Percentiles rank a stretch among this genome's conserved stretches.
Conservation (phyloP, 306 rosid species). For the Prunus salicina region DNA sequence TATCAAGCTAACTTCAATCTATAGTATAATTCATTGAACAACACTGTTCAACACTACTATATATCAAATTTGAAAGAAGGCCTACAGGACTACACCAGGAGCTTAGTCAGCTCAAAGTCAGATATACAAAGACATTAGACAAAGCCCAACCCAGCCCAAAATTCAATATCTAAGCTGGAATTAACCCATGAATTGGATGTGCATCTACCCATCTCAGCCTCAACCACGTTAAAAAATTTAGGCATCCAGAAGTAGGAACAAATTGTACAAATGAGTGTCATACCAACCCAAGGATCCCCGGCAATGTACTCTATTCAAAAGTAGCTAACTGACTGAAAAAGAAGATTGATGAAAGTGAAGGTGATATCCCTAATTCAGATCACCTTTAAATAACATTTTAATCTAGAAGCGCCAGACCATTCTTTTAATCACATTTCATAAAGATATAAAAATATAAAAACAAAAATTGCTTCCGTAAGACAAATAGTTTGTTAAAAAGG, state of each 20-base stretch:
- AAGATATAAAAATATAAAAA: background rate
- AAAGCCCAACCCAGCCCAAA: background rate
- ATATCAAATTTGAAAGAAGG: background rate
- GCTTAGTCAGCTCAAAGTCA: background rate
- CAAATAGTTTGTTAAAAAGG: background rate
- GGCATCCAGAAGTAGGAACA: background rate
- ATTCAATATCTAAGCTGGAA: background rate
- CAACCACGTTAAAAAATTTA: background rate
- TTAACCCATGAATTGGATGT: background rate
- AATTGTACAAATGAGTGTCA: background rate
- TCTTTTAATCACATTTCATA: background rate
- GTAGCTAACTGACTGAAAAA: background rate
- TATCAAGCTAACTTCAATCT: background rate
- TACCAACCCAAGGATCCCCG: background rate
- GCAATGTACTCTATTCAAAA: background rate
- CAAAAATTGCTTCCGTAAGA: background rate
- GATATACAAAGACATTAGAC: background rate
- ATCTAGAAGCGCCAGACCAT: background rate
- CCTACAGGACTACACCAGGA: background rate
- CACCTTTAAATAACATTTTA: background rate
- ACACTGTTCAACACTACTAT: background rate
- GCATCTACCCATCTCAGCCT: background rate
- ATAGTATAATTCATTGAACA: background rate
- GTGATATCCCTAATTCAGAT: background rate
- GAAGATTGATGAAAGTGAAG: background rate